Evolutionary conservation across 2,329 filamentous ascomycete species (phyloP).

Genomic region (Polychaeton citri): DNA sequence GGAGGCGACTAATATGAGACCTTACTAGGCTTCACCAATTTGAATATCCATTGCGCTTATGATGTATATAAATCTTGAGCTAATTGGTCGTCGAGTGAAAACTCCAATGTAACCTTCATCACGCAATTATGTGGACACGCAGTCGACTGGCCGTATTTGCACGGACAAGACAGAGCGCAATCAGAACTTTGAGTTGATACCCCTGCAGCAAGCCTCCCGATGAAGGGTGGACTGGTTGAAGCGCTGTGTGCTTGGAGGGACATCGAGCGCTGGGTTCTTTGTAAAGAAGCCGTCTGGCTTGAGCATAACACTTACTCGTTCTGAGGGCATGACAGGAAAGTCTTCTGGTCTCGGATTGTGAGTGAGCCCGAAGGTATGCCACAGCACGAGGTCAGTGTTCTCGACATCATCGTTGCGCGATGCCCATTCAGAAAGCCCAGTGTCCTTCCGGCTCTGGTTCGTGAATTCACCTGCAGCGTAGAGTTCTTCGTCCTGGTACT

Average conservation of each 20-base stretch:
- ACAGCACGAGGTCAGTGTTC: constrained; percentile 45
- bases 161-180: too few species aligned
- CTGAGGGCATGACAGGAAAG: constrained; percentile 46
- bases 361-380: constrained; percentile 46
- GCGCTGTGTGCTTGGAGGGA: constrained; percentile 28
- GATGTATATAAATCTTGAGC: too few species aligned
- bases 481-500: constrained; percentile 38
- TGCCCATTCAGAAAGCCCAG: constrained; percentile 36
- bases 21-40: too few species aligned
- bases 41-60: too few species aligned
- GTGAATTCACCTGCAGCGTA: constrained; percentile 38
- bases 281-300: constrained; percentile 48
- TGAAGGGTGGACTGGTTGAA: background rate
- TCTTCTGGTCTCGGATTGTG: constrained; percentile 44
- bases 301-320: constrained; percentile 42
- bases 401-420: constrained; percentile 39
- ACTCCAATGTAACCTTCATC: too few species aligned
- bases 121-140: too few species aligned
- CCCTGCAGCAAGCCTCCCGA: background rate
- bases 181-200: too few species aligned
- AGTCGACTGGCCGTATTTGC: too few species aligned
- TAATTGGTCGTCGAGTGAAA: too few species aligned
- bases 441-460: constrained; percentile 38
- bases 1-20: too few species aligned
- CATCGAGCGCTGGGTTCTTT: constrained; percentile 46